Evolutionary conservation across 2,329 filamentous ascomycete species (phyloP).

Genomic region (Stemphylium lycopersici): DNA sequence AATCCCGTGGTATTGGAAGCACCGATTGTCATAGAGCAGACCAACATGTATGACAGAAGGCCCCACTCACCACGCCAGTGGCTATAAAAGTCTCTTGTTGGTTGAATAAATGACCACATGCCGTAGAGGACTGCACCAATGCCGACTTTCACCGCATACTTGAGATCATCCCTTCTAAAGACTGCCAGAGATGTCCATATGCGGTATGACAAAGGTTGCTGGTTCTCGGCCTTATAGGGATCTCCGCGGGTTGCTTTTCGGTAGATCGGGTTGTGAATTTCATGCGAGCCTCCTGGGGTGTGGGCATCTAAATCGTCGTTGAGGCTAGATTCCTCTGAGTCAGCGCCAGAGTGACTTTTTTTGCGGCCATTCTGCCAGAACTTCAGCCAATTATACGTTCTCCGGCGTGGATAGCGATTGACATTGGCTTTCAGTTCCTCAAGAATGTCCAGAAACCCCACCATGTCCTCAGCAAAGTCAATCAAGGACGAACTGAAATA

Average conservation of each 20-base stretch:
- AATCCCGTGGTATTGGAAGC: slow-evolving; percentile 92
- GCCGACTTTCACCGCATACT: slow-evolving; percentile 91
- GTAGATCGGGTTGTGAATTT: slow-evolving; percentile 46
- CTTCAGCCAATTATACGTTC: slow-evolving; percentile 83
- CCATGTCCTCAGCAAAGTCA: slow-evolving; percentile 89
- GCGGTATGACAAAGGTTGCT: slow-evolving; percentile 52
- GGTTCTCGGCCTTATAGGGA: slow-evolving; percentile 34
- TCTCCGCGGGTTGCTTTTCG: slow-evolving; percentile 36
- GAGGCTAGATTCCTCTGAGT: slow-evolving; percentile 34
- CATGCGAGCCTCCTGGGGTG: slow-evolving; percentile 38
- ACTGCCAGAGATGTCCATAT: slow-evolving; percentile 63
- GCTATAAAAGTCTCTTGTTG: slow-evolving; percentile 78
- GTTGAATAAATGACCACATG: slow-evolving; percentile 81
- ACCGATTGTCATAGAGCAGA: slow-evolving; percentile 96
- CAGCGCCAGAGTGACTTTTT: slow-evolving; percentile 17
- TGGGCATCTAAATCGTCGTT: slow-evolving; percentile 35
- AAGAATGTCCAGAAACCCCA: slow-evolving; percentile 79
- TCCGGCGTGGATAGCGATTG: slow-evolving; percentile 65
- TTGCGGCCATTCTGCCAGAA: slow-evolving; percentile 66
- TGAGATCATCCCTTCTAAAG: slow-evolving; percentile 68
- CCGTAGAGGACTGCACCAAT: slow-evolving; percentile 88
- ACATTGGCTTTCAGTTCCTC: slow-evolving; percentile 81
- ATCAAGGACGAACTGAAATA: slow-evolving; percentile 94
- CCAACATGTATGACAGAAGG: slow-evolving; percentile 94
- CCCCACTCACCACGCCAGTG: slow-evolving; percentile 98